Percentiles rank a stretch among this genome's conserved stretches.
Conservation (phyloP, 164 flowering plant genomes). For the Chimonanthus praecox region DNA sequence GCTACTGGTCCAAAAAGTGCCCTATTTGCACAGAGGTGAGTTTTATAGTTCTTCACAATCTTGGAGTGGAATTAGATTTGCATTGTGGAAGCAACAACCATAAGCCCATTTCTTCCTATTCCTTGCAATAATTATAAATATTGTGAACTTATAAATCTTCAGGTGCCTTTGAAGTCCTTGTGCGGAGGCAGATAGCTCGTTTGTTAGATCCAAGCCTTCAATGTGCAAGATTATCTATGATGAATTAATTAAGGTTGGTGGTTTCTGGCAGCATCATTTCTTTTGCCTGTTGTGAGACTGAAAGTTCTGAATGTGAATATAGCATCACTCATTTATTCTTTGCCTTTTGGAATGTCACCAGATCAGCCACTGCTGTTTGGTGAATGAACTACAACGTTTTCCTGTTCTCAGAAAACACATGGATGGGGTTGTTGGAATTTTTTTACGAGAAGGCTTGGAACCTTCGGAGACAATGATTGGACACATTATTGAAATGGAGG, state of each 20-base stretch:
- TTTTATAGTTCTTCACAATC: constrained; percentile 7
- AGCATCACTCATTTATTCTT: not conserved
- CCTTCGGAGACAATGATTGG: constrained; percentile 89
- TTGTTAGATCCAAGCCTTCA: constrained; percentile 89
- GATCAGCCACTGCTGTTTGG: constrained; percentile 87
- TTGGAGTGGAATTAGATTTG: not conserved
- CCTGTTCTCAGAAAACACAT: constrained; percentile 79
- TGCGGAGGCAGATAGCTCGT: constrained; percentile 84
- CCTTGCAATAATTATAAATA: too few species aligned
- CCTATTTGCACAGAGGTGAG: constrained; percentile 86
- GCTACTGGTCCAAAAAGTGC: constrained; percentile 92
- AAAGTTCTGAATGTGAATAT: not conserved
- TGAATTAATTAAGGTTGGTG: constrained; percentile 71
- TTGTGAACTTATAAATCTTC: not conserved
- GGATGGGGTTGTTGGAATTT: constrained; percentile 78
- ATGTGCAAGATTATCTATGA: constrained; percentile 86
- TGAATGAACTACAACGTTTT: constrained; percentile 73
- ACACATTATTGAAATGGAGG: constrained; percentile 97
- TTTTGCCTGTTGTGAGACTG: not conserved
- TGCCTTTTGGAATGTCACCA: constrained; percentile 21
- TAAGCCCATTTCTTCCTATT: not conserved
- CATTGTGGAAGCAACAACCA: not conserved
- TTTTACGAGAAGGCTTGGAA: constrained; percentile 76
- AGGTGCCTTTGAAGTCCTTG: constrained; percentile 93
- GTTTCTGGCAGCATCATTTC: not conserved